A percentile compares a stretch with the other conserved stretches of the same genome.
These are phyloP conservation scores for Tetrapisispora arboricola DNA, from an alignment of 805 yeast species.

Conservation along the genomic window DNA sequence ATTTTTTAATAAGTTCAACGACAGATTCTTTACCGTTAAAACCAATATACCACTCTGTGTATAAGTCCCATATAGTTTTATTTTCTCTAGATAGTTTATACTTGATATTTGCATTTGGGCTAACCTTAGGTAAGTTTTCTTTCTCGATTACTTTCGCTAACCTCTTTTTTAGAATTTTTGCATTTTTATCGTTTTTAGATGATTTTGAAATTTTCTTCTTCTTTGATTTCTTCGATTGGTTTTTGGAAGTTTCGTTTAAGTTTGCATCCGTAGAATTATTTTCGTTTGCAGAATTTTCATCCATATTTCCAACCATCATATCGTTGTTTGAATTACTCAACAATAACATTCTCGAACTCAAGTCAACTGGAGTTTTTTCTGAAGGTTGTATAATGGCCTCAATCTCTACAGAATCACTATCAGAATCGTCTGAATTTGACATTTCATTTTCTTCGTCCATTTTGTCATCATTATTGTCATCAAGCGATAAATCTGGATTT, in stretches of 20 bases:
- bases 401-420: background rate
- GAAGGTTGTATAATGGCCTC: background rate
- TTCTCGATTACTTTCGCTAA: background rate
- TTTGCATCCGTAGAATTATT: background rate
- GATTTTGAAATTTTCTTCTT: background rate
- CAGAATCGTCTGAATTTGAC: background rate
- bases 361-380: background rate
- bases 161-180: background rate
- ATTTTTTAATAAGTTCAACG: conserved; percentile 24
- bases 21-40: conserved; percentile 27
- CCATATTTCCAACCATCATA: background rate
- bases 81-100: conserved; percentile 31
- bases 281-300: background rate
- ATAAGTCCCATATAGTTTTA: conserved; percentile 30
- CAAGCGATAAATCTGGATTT: background rate
- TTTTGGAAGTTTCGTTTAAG: background rate
- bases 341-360: background rate
- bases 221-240: no score
- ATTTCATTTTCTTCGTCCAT: background rate
- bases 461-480: background rate
- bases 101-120: conserved; percentile 14
- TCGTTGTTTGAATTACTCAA: background rate
- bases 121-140: background rate
- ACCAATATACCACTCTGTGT: conserved; percentile 31
- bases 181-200: background rate